These are phyloP conservation scores for Pholiota molesta DNA, from an alignment of 768 basidiomycete genomes.

Conservation along the genomic window DNA sequence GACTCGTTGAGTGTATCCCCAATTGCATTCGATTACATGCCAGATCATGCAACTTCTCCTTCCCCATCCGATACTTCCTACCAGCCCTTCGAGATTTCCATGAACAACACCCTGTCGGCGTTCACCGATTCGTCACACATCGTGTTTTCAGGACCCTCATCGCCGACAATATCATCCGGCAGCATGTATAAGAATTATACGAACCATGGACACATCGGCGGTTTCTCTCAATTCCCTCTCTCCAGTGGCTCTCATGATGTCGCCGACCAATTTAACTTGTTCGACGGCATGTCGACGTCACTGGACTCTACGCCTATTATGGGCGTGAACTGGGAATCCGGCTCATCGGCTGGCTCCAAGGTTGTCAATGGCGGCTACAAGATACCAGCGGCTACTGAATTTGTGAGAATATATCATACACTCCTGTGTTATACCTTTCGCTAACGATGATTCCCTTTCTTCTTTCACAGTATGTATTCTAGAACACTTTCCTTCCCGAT, in stretches of 20 bases:
- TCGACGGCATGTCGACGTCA: slow-evolving; percentile 28
- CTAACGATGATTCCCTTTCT: slow-evolving; percentile 8
- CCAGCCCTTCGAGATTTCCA: slow-evolving; percentile 35
- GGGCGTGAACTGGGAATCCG: slow-evolving; percentile 33
- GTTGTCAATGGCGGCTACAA: slow-evolving; percentile 32
- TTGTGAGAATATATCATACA: slow-evolving; percentile 25
- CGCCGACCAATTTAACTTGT: slow-evolving; percentile 34
- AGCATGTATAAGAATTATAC: slow-evolving; percentile 23
- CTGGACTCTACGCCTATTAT: slow-evolving; percentile 31
- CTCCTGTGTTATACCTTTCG: background rate
- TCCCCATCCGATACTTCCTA: slow-evolving; percentile 32
- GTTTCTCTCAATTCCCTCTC: slow-evolving; percentile 33
- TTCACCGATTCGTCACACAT: slow-evolving; percentile 35
- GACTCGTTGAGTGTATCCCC: slow-evolving; percentile 33
- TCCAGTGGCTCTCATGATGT: slow-evolving; percentile 31
- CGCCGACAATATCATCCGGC: slow-evolving; percentile 17
- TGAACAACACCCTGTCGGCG: slow-evolving; percentile 33
- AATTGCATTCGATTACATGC: slow-evolving; percentile 26
- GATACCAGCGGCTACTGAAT: slow-evolving; percentile 31
- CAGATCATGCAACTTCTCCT: slow-evolving; percentile 27
- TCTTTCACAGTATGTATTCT: slow-evolving; percentile 29
- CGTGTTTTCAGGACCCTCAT: slow-evolving; percentile 21
- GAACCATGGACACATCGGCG: slow-evolving; percentile 15
- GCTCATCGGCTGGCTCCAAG: slow-evolving; percentile 27
- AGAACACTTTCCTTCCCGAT: slow-evolving; percentile 12